These are phyloP conservation scores for Pseudogymnoascus sp. DNA, from an alignment of 2,329 filamentous ascomycete species.

Conservation along the genomic window DNA sequence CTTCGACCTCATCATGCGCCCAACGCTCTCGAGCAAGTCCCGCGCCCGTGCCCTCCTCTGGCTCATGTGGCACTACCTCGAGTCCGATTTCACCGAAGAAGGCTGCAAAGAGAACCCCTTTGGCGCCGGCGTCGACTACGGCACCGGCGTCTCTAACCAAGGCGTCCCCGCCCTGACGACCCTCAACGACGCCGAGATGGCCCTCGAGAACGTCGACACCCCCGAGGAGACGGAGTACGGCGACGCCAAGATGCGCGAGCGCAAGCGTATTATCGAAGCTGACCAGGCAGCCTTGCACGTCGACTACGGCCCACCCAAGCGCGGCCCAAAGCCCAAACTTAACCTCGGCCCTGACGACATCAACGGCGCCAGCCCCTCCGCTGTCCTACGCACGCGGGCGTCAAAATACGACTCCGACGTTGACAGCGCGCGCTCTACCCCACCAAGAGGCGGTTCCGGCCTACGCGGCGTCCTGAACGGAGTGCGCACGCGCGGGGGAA, in stretches of 20 bases:
- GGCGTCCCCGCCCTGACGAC: slow-evolving; percentile 61
- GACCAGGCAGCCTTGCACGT: slow-evolving; percentile 49
- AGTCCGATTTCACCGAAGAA: slow-evolving; percentile 87
- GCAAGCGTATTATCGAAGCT: slow-evolving; percentile 66
- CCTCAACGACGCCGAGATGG: slow-evolving; percentile 59
- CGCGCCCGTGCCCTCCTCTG: slow-evolving; percentile 86
- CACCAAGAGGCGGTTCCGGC: slow-evolving; percentile 33
- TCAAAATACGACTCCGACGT: slow-evolving; percentile 54
- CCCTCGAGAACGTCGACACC: slow-evolving; percentile 67
- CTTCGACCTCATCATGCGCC: slow-evolving; percentile 93
- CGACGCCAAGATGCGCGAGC: slow-evolving; percentile 64
- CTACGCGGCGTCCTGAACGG: slow-evolving; percentile 23
- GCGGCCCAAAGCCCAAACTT: slow-evolving; percentile 36
- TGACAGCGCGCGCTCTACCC: slow-evolving; percentile 47
- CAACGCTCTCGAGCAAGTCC: slow-evolving; percentile 71
- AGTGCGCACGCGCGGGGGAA: slow-evolving; percentile 30
- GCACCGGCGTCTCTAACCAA: slow-evolving; percentile 57
- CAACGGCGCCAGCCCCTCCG: slow-evolving; percentile 41
- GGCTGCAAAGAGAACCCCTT: slow-evolving; percentile 89
- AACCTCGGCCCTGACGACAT: slow-evolving; percentile 37
- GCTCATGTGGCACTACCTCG: slow-evolving; percentile 99
- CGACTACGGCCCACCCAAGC: slow-evolving; percentile 45
- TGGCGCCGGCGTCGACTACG: slow-evolving; percentile 62
- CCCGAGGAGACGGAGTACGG: slow-evolving; percentile 64
- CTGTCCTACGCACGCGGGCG: slow-evolving; percentile 54